A percentile compares a stretch with the other conserved stretches of the same genome.
Evolutionary conservation across 2,329 filamentous ascomycete genomes (phyloP).

Genomic region (Aspergillus versicolor): DNA sequence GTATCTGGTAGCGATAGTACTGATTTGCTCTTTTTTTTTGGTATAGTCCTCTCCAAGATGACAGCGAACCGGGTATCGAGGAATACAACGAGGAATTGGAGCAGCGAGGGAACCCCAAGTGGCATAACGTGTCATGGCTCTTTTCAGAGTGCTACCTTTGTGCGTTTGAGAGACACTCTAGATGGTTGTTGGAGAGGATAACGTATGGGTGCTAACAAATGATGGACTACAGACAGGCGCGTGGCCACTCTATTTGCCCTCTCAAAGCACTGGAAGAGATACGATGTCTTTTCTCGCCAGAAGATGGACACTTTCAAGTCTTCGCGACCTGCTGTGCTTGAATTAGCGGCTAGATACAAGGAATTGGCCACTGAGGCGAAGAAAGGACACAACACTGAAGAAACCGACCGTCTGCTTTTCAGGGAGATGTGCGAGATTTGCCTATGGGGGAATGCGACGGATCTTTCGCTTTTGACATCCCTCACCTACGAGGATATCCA

Average conservation of each 20-base stretch:
- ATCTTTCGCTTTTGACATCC: slow-evolving; percentile 85
- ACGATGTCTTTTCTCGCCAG: slow-evolving; percentile 86
- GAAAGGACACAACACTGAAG: slow-evolving; percentile 56
- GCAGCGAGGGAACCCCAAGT: slow-evolving; percentile 69
- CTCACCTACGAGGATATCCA: slow-evolving; percentile 95
- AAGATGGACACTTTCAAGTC: slow-evolving; percentile 92
- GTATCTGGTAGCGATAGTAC: not conserved
- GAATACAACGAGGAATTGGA: slow-evolving; percentile 85
- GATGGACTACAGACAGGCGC: slow-evolving; percentile 56
- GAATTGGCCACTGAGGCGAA: slow-evolving; percentile 69
- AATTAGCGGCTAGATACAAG: slow-evolving; percentile 76
- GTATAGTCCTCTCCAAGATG: slow-evolving; percentile 68
- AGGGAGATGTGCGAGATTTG: slow-evolving; percentile 94
- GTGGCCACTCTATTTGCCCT: slow-evolving; percentile 75
- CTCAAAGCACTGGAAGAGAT: slow-evolving; percentile 79
- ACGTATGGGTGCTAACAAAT: slow-evolving; percentile 21
- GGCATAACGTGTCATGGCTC: slow-evolving; percentile 86
- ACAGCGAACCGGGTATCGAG: slow-evolving; percentile 72
- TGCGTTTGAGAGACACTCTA: slow-evolving; percentile 21
- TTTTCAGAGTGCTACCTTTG: slow-evolving; percentile 92
- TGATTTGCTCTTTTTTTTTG: slow-evolving; percentile 5
- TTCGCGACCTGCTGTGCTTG: slow-evolving; percentile 79
- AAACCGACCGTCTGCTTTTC: slow-evolving; percentile 77
- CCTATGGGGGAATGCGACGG: slow-evolving; percentile 95
- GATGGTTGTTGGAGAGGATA: not conserved